These are phyloP conservation scores for Hypoxylon perforatum DNA, from an alignment of 495 filamentous ascomycete genomes.

Conservation along the genomic window DNA sequence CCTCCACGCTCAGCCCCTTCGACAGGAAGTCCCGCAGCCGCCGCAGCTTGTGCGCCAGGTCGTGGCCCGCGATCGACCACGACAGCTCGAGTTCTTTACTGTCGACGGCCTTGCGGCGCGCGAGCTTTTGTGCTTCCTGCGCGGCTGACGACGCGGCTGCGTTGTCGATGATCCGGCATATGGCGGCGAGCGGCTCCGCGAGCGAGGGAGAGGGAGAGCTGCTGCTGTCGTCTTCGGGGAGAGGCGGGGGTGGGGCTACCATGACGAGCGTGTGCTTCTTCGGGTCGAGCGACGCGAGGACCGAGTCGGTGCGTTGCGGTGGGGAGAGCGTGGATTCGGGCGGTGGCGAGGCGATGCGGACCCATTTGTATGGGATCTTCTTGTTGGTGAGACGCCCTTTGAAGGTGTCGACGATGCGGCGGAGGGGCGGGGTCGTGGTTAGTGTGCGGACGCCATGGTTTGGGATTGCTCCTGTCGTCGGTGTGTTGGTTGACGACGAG, in stretches of 20 bases:
- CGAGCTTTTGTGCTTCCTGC: conserved; percentile 19
- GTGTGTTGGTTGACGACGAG: not conserved
- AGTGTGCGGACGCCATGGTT: conserved; percentile 31
- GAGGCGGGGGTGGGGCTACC: conserved; percentile 54
- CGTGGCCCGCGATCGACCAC: conserved; percentile 80
- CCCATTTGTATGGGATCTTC: conserved; percentile 62
- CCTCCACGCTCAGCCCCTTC: conserved; percentile 72
- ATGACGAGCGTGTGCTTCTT: conserved; percentile 66
- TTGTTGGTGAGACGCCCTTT: conserved; percentile 55
- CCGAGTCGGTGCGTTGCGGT: conserved; percentile 52
- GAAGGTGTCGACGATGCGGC: conserved; percentile 12
- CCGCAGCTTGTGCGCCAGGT: conserved; percentile 69
- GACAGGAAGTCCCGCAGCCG: conserved; percentile 70
- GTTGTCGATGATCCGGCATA: conserved; percentile 75
- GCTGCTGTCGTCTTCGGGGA: not conserved
- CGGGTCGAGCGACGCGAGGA: conserved; percentile 63
- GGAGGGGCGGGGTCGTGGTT: conserved; percentile 25
- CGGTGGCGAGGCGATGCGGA: conserved; percentile 66
- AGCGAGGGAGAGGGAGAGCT: not conserved
- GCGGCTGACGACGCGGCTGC: conserved; percentile 40
- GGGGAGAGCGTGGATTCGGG: conserved; percentile 53
- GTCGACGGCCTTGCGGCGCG: conserved; percentile 28
- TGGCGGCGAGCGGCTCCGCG: conserved; percentile 50
- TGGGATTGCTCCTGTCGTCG: not conserved
- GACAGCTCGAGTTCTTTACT: conserved; percentile 83